A percentile compares a stretch with the other conserved stretches of the same genome.
These are phyloP conservation scores for Hanseniaspora valbyensis DNA, from an alignment of 805 yeast species.

Conservation along the genomic window DNA sequence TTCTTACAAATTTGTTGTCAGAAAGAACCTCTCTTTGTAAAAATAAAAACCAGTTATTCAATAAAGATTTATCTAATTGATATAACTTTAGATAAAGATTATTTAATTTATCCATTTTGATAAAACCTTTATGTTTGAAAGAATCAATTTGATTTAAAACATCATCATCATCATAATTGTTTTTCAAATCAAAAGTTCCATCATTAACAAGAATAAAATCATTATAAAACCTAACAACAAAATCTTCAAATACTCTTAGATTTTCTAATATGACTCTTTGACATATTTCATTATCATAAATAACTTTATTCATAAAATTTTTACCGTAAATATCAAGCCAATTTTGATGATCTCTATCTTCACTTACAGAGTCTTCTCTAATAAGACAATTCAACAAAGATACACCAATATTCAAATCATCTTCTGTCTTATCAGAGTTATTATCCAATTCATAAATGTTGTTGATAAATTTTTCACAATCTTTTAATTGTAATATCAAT, in stretches of 20 bases:
- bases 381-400: slow-evolving; percentile 1
- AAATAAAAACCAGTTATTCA: slow-evolving; percentile 4
- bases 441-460: background rate
- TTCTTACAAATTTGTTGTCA: slow-evolving; percentile 8
- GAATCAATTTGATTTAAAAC: slow-evolving; percentile 9
- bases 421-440: too few relatives aligned
- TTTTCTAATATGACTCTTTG: slow-evolving; percentile 1
- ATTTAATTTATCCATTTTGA: slow-evolving; percentile 3
- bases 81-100: slow-evolving; percentile 10
- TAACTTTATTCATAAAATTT: slow-evolving; percentile 11
- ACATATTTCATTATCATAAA: slow-evolving; percentile 10
- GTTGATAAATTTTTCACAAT: background rate
- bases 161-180: background rate
- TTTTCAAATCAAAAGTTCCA: slow-evolving; percentile 13
- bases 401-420: slow-evolving; percentile 1
- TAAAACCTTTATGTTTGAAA: slow-evolving; percentile 5
- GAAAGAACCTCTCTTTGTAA: slow-evolving; percentile 4
- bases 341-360: background rate
- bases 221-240: slow-evolving; percentile 3
- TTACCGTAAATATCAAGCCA: slow-evolving; percentile 8
- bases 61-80: background rate
- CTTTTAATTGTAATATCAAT: slow-evolving; percentile 2
- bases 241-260: background rate
- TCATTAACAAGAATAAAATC: slow-evolving; percentile 10
- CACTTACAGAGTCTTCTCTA: background rate